Percentiles rank a stretch among this genome's conserved stretches.
Evolutionary conservation across 768 basidiomycete species (phyloP).

Genomic region (Rhodotorula taiwanensis): DNA sequence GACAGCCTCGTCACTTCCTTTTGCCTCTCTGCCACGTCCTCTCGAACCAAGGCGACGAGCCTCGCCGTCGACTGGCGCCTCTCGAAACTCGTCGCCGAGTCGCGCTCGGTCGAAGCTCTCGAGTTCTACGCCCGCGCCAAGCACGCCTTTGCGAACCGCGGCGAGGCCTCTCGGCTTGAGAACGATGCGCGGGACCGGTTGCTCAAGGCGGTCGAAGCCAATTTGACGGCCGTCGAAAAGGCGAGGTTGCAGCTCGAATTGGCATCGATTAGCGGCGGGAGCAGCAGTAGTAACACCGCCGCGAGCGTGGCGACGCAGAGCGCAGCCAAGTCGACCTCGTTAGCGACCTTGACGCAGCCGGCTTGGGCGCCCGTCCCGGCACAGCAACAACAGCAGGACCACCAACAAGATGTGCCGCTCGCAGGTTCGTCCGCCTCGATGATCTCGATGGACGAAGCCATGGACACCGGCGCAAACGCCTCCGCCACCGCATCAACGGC

Average conservation of each 20-base stretch:
- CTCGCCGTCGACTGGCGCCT: constrained; percentile 32
- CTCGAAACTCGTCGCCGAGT: constrained; percentile 28
- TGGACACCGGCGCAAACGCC: too few relatives aligned
- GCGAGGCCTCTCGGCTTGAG: not conserved
- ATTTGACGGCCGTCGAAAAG: constrained; percentile 17
- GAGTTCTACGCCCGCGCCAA: constrained; percentile 9
- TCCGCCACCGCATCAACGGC: not conserved
- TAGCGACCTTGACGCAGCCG: constrained; percentile 19
- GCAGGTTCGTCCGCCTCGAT: too few relatives aligned
- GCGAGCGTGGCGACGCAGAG: not conserved
- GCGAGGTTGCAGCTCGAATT: constrained; percentile 17
- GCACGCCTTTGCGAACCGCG: not conserved
- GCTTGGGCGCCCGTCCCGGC: constrained; percentile 21
- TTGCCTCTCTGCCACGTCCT: constrained; percentile 5
- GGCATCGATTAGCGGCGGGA: not conserved
- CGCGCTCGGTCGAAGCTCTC: constrained; percentile 28
- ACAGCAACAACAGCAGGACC: not conserved
- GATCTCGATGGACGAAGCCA: too few relatives aligned
- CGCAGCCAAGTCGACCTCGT: not conserved
- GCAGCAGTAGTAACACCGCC: not conserved
- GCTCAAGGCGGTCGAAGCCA: constrained; percentile 24
- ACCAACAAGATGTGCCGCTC: too few relatives aligned
- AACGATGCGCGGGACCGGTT: constrained; percentile 21
- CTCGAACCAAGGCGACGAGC: too few relatives aligned
- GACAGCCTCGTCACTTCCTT: constrained; percentile 20